Percentiles rank a stretch among this genome's conserved stretches.
These are phyloP conservation scores for Azolla pinnata DNA, from an alignment of 75 land plant genomes.

Conservation along the genomic window DNA sequence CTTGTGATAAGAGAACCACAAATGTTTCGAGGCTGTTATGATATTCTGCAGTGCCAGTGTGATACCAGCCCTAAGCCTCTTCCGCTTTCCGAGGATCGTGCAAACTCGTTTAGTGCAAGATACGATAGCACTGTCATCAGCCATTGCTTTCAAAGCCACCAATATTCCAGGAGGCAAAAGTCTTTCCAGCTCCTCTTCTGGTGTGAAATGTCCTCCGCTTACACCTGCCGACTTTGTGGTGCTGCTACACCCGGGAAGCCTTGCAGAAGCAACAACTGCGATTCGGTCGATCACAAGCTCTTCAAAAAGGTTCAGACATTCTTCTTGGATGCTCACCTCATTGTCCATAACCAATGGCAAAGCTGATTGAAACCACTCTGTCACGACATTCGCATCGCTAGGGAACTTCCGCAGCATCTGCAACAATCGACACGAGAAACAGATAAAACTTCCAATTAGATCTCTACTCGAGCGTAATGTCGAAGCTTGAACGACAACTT, in stretches of 20 bases:
- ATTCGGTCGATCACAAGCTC: slow-evolving; percentile 62
- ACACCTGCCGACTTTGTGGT: background rate
- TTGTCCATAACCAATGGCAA: slow-evolving; percentile 64
- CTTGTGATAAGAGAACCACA: slow-evolving; percentile 3
- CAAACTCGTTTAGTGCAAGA: slow-evolving; percentile 67
- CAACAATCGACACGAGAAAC: no score
- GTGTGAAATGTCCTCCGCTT: background rate
- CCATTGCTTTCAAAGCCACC: slow-evolving; percentile 38
- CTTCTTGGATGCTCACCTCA: slow-evolving; percentile 79
- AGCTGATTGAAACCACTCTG: slow-evolving; percentile 70
- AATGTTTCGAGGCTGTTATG: slow-evolving; percentile 48
- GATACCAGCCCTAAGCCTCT: slow-evolving; percentile 38
- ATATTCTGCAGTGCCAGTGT: slow-evolving; percentile 59
- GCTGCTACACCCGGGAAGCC: background rate
- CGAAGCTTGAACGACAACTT: no score
- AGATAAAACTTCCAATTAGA: no score
- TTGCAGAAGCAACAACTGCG: slow-evolving; percentile 25
- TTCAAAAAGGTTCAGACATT: slow-evolving; percentile 58
- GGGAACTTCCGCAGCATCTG: slow-evolving; percentile 56
- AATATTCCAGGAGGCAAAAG: slow-evolving; percentile 43
- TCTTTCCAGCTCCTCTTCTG: slow-evolving; percentile 24
- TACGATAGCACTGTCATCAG: slow-evolving; percentile 40
- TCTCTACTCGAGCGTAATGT: no score
- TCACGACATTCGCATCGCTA: slow-evolving; percentile 20
- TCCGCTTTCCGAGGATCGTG: slow-evolving; percentile 67